A percentile compares a stretch with the other conserved stretches of the same genome.
Conservation (phyloP, 768 basidiomycete genomes). For the Podaxis sp. region DNA sequence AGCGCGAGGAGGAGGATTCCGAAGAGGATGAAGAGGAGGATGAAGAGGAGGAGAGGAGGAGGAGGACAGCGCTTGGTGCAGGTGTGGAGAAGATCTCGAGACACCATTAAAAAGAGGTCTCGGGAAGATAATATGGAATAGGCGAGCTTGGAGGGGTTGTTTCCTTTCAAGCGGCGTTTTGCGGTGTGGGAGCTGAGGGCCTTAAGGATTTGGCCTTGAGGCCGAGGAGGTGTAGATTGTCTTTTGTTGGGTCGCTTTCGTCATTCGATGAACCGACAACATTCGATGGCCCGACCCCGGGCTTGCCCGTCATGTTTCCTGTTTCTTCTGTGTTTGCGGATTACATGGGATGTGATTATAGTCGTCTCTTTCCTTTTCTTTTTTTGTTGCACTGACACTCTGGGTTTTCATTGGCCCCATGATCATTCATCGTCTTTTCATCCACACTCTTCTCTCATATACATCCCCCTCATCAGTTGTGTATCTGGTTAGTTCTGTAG, state of each 20-base stretch:
- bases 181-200: neutral
- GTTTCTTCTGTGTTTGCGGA: neutral
- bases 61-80: conserved; percentile 39
- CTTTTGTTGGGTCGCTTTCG: conserved; percentile 5
- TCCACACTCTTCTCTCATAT: neutral
- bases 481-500: neutral
- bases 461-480: neutral
- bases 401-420: neutral
- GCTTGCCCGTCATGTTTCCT: neutral
- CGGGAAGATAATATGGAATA: neutral
- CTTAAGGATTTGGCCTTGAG: neutral
- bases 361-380: neutral
- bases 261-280: neutral
- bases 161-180: neutral
- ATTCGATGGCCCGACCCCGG: neutral
- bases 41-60: conserved; percentile 27
- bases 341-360: conserved; percentile 1
- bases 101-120: conserved; percentile 31
- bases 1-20: conserved; percentile 23
- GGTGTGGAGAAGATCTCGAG: conserved; percentile 51
- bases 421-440: neutral
- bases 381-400: conserved; percentile 3
- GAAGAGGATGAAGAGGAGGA: conserved; percentile 31
- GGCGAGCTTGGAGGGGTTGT: neutral
- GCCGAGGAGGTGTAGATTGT: conserved; percentile 6